phyloP scores from a whole-genome alignment of 257 asterid species.

The Primulina tabacum region DNA sequence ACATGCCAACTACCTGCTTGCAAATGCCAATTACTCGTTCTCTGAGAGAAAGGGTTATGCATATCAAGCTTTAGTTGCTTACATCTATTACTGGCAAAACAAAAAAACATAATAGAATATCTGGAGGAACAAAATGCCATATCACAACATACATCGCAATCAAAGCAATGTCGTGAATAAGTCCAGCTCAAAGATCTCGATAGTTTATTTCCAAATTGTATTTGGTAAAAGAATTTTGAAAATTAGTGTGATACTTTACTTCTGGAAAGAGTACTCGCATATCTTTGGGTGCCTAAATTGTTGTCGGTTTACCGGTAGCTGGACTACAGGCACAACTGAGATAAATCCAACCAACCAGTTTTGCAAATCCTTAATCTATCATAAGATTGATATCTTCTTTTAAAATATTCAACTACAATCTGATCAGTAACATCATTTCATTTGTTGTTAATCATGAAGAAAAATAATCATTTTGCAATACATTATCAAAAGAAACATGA shows the following conservation, averaged over 20 bases:
- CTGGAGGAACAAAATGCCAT: neutral
- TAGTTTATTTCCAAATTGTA: neutral
- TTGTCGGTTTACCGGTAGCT: neutral
- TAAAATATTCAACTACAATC: neutral
- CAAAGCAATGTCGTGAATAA: neutral
- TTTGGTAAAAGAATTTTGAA: too few relatives aligned
- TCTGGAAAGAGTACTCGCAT: neutral
- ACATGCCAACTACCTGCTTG: neutral
- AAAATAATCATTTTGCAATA: neutral
- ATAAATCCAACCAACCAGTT: neutral
- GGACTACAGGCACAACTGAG: neutral
- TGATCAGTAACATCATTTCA: neutral
- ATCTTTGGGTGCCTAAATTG: too few relatives aligned
- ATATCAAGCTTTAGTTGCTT: constrained; percentile 10
- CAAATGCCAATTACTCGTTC: constrained; percentile 1
- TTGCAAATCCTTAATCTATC: neutral
- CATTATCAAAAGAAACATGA: neutral
- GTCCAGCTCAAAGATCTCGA: neutral
- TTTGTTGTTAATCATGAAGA: neutral
- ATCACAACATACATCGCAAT: neutral
- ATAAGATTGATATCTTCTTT: neutral
- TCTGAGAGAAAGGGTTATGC: neutral
- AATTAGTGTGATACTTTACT: neutral
- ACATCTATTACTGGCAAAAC: constrained; percentile 4
- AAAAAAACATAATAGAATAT: constrained; percentile 15